phyloP scores from a whole-genome alignment of 2,329 filamentous ascomycete genomes.

The Pyrenophora graminea region DNA sequence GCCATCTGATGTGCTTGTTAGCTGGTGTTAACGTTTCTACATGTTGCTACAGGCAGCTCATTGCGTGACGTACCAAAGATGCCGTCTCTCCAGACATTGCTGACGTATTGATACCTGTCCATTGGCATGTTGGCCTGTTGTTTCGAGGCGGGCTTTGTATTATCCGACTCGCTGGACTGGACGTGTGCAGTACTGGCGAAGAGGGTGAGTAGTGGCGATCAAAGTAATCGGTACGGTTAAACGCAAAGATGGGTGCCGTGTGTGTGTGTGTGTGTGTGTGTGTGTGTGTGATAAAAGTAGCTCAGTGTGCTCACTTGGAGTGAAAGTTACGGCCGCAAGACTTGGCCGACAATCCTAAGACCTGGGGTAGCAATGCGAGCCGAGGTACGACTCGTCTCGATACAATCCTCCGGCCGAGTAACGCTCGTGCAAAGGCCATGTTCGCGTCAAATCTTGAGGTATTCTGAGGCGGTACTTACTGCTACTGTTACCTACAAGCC shows the following conservation, averaged over 20 bases:
- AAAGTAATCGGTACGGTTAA: neutral
- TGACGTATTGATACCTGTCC: conserved; percentile 75
- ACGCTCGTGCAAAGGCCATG: neutral
- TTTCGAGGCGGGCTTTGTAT: conserved; percentile 18
- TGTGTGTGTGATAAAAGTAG: conserved; percentile 3
- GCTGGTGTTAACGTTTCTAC: neutral
- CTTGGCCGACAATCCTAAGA: conserved; percentile 7
- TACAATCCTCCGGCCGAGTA: conserved; percentile 13
- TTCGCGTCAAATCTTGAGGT: too few relatives aligned
- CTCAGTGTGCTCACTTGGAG: conserved; percentile 15
- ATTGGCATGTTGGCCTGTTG: conserved; percentile 62
- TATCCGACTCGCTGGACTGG: conserved; percentile 5
- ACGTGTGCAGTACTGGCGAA: conserved; percentile 1
- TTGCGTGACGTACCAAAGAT: conserved; percentile 70
- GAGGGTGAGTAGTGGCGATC: neutral
- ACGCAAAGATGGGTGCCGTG: neutral
- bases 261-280: neutral
- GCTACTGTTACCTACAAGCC: neutral
- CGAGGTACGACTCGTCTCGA: conserved; percentile 24
- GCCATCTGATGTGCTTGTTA: conserved; percentile 59
- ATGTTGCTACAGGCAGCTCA: neutral
- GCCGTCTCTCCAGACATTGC: conserved; percentile 81
- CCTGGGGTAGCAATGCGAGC: conserved; percentile 14
- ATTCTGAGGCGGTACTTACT: too few relatives aligned
- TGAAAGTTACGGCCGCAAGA: conserved; percentile 29